phyloP scores from a whole-genome alignment of 1,139 yeast species.

The Pneumocystis wakefieldiae region DNA sequence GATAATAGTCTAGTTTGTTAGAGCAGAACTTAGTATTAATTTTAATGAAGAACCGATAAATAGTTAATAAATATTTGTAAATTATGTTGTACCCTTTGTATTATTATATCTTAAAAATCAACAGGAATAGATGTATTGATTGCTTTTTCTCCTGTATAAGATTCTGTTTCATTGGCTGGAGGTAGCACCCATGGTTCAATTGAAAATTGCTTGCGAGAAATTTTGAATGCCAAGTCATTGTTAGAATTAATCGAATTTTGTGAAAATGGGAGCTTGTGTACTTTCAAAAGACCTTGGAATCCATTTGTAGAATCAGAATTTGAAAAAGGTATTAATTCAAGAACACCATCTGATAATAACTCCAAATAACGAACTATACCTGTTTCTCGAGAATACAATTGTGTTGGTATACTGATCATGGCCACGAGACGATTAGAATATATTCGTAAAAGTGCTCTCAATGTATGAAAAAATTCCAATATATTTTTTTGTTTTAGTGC shows the following conservation, averaged over 20 bases:
- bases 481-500: slow-evolving; percentile 36
- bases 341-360: slow-evolving; percentile 47
- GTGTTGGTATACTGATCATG: slow-evolving; percentile 46
- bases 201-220: slow-evolving; percentile 7
- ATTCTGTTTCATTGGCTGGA: slow-evolving; percentile 8
- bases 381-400: slow-evolving; percentile 42
- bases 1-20: neutral
- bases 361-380: slow-evolving; percentile 43
- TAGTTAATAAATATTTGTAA: neutral
- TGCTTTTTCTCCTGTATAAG: neutral
- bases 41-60: neutral
- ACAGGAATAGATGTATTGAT: neutral
- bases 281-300: slow-evolving; percentile 12
- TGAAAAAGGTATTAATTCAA: slow-evolving; percentile 66
- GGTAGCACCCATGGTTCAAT: slow-evolving; percentile 11
- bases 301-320: slow-evolving; percentile 4
- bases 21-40: neutral
- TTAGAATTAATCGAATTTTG: neutral
- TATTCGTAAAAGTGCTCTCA: slow-evolving; percentile 41
- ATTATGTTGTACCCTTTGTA: neutral
- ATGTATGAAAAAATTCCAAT: slow-evolving; percentile 46
- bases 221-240: slow-evolving; percentile 10
- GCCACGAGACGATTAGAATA: slow-evolving; percentile 36
- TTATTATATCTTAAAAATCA: neutral
- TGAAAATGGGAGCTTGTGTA: slow-evolving; percentile 9